Base-by-base conservation (phyloP, 202 grass and related monocot species). In the Panicum virgatum region DNA sequence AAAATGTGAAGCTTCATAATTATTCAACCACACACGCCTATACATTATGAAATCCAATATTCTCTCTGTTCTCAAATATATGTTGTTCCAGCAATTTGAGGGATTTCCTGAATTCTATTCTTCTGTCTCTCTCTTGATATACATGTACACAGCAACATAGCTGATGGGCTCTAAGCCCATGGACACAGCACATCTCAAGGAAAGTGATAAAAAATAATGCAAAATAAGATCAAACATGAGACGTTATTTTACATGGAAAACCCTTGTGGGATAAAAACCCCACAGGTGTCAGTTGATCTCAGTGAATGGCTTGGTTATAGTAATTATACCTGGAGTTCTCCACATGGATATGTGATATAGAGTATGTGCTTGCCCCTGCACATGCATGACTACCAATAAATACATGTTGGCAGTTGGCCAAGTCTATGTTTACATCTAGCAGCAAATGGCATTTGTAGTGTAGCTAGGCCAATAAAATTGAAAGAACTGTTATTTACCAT, bases 371-470 rank as follows among this genome's bases (percentile, higher is more conserved):
- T 52, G 29, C 47, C 27, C 10, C 18, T 48, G 8, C 43, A 78
- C 18, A 36, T 51, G 29, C 29, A 48, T 48, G 27, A 77, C 27
- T 64, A 23, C 30, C 6, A 66, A 25, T 51, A 25, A 65, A 79
- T 38, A 39, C 20, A 22, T 51, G 19, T 65, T 78, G 46, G 32
- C n/a, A 38, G 19, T 65, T 78, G 46, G 46, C n/a, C 77, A 54
- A 79, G 23, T 67, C 62, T 8, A 66, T 67, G 5, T 67, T 57
- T 37, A 39, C 52, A 57, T 22, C 72, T 26, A 66, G 62, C n/a
- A n/a, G 13, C 39, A 52, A 79, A 53, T 66, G 63, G 8, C 15
- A 19, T 36, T 40, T 67, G 9, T 66, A 27, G 32, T 67, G 47
- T 20, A 26, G 12, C 13, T 10, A 39, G 47, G 27, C 10, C 12